These are phyloP conservation scores for Colletotrichum cuscutae DNA, from an alignment of 2,329 filamentous ascomycete genomes.

Conservation along the genomic window DNA sequence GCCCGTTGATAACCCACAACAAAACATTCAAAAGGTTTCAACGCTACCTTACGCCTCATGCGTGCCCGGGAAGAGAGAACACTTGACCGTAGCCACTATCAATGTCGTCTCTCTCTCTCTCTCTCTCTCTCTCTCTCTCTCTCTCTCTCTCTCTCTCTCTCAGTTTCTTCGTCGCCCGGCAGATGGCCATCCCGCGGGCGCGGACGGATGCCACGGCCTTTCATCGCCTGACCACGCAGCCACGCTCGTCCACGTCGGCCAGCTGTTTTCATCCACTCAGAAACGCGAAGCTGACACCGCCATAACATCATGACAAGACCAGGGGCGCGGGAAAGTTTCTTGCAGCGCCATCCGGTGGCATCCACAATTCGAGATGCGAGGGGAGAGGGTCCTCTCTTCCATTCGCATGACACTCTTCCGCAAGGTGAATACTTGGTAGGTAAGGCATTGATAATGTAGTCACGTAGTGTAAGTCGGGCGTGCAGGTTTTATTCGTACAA, in stretches of 20 bases:
- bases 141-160: neutral
- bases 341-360: neutral
- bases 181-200: conserved; percentile 24
- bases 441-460: too few species aligned
- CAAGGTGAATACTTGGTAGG: neutral
- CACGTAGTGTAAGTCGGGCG: neutral
- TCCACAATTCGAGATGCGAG: neutral
- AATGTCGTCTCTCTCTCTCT: neutral
- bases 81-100: neutral
- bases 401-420: neutral
- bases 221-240: conserved; percentile 28
- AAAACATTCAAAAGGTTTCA: neutral
- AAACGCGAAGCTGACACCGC: conserved; percentile 28
- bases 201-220: conserved; percentile 16
- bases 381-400: neutral
- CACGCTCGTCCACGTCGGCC: conserved; percentile 29
- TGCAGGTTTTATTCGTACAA: neutral
- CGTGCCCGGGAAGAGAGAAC: neutral
- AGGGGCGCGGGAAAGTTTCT: neutral
- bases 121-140: neutral
- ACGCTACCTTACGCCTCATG: neutral
- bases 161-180: neutral
- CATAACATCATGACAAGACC: conserved; percentile 19
- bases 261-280: conserved; percentile 28
- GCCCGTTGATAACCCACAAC: conserved; percentile 9